These are phyloP conservation scores for Eucalyptus polybractea DNA, from an alignment of 345 rosid species.

Conservation along the genomic window DNA sequence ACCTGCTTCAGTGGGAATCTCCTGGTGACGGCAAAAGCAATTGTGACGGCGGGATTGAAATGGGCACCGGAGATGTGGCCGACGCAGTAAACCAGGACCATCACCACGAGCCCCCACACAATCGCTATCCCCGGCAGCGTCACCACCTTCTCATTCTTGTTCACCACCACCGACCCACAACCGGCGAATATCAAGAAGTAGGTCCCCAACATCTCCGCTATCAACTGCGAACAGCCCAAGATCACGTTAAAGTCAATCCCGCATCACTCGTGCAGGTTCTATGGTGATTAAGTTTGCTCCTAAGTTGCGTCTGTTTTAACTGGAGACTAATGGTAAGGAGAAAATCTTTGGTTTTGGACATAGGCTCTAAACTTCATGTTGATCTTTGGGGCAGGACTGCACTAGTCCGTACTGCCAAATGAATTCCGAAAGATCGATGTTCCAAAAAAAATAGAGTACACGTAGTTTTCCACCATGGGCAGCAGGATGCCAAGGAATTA, in stretches of 20 bases:
- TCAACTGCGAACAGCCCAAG: constrained; percentile 21
- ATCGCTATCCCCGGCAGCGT: constrained; percentile 63
- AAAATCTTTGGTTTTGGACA: background rate
- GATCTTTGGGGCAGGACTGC: background rate
- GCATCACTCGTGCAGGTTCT: background rate
- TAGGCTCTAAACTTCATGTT: background rate
- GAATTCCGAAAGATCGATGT: background rate
- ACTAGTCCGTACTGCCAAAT: background rate
- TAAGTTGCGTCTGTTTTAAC: background rate
- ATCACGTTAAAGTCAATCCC: background rate
- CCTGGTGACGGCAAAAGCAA: constrained; percentile 79
- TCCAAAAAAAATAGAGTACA: background rate
- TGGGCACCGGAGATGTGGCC: constrained; percentile 99
- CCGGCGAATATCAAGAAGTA: constrained; percentile 92
- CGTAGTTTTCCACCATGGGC: background rate
- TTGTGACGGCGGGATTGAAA: constrained; percentile 91
- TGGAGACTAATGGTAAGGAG: background rate
- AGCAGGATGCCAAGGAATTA: background rate
- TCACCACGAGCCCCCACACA: constrained; percentile 83
- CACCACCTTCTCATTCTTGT: constrained; percentile 50
- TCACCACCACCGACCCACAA: constrained; percentile 67
- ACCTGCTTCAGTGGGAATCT: constrained; percentile 85
- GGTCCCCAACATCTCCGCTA: constrained; percentile 73
- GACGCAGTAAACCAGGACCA: constrained; percentile 69
- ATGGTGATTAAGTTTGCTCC: background rate